Percentiles rank a stretch among this genome's conserved stretches.
These are phyloP conservation scores for Venturia carpophila DNA, from an alignment of 2,329 filamentous ascomycete species.

Conservation along the genomic window DNA sequence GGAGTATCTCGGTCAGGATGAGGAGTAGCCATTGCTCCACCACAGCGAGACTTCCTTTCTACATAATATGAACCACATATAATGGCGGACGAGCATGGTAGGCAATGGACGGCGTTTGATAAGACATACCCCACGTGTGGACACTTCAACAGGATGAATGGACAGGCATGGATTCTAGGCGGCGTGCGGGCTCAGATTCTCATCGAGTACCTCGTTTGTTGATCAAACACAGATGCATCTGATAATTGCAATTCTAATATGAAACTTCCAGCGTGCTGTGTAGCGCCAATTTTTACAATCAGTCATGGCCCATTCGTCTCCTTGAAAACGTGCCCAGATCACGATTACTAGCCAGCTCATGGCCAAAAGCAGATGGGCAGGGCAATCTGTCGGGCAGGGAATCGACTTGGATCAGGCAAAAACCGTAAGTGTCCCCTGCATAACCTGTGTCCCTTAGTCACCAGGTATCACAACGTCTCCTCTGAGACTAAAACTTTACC, in stretches of 20 bases:
- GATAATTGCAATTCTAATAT: neutral
- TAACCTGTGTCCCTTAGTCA: no score
- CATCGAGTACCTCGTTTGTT: neutral
- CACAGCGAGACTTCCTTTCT: neutral
- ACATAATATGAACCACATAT: neutral
- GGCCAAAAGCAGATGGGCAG: no score
- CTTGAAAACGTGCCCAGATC: no score
- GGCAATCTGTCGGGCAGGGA: no score
- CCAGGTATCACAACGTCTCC: no score
- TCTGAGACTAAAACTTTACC: no score
- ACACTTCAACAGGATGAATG: conserved; percentile 1
- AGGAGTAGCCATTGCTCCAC: neutral
- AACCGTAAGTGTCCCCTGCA: no score
- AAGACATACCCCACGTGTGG: conserved; percentile 10
- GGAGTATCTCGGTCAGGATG: conserved; percentile 51
- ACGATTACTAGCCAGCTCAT: no score
- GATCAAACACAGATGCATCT: neutral
- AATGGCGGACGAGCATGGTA: neutral
- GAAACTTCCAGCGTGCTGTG: neutral
- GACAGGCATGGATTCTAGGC: neutral
- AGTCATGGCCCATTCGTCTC: no score
- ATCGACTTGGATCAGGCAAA: no score
- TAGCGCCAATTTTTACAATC: neutral
- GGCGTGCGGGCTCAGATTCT: neutral
- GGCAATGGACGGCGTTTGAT: conserved; percentile 12